Evolutionary conservation across 2,329 filamentous ascomycete genomes (phyloP).

Genomic region (Curvularia sp.): DNA sequence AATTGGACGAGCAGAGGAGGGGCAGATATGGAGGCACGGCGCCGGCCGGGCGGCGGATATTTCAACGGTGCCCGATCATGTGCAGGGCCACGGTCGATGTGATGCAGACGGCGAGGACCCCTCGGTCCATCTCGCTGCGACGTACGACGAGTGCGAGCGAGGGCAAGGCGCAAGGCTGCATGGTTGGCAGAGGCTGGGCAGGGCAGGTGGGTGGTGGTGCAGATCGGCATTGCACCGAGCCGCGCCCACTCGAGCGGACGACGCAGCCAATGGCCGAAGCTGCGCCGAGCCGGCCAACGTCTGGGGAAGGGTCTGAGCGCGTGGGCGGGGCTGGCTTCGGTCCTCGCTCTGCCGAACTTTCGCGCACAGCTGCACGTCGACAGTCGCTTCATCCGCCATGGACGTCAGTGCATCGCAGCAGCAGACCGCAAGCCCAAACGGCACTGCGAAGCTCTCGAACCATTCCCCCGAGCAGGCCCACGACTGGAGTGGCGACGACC

Average conservation of each 20-base stretch:
- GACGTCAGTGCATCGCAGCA: constrained; percentile 37
- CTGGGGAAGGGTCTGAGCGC: constrained; percentile 27
- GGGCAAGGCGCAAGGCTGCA: constrained; percentile 19
- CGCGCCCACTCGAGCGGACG: not conserved
- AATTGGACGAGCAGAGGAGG: constrained; percentile 21
- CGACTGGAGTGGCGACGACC: constrained; percentile 47
- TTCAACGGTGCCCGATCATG: constrained; percentile 28
- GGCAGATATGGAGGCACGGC: constrained; percentile 18
- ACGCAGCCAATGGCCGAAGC: constrained; percentile 26
- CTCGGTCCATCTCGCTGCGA: constrained; percentile 47
- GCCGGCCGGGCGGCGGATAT: constrained; percentile 10
- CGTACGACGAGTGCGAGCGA: constrained; percentile 27
- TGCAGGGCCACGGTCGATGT: constrained; percentile 9
- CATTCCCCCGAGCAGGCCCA: constrained; percentile 45
- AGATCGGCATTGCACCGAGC: constrained; percentile 11
- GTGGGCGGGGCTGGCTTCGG: constrained; percentile 30
- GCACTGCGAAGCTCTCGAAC: constrained; percentile 41
- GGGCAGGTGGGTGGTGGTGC: constrained; percentile 13
- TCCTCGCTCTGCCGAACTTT: constrained; percentile 25
- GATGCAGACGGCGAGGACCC: constrained; percentile 17
- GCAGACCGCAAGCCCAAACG: constrained; percentile 42
- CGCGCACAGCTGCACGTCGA: constrained; percentile 32
- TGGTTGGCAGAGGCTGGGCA: constrained; percentile 13
- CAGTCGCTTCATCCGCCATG: constrained; percentile 38
- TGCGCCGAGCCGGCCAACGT: constrained; percentile 7